Evolutionary conservation across 192 early-diverging fungal genomes (phyloP).

Genomic region (Coemansia sp.): DNA sequence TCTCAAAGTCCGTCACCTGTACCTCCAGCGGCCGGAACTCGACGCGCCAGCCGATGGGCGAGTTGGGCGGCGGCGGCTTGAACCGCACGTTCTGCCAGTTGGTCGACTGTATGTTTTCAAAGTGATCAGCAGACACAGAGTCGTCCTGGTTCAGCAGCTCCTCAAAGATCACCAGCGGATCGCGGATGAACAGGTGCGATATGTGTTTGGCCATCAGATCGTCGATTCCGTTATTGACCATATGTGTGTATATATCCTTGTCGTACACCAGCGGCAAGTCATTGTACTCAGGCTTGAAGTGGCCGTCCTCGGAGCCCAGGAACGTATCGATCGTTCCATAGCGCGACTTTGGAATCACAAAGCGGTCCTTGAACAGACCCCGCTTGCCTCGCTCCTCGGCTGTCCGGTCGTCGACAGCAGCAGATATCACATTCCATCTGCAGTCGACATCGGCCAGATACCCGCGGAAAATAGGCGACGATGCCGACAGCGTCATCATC

Average conservation of each 20-base stretch:
- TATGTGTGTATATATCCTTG: slow-evolving; percentile 69
- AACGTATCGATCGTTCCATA: slow-evolving; percentile 95
- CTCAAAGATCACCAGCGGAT: slow-evolving; percentile 92
- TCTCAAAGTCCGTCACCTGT: slow-evolving; percentile 96
- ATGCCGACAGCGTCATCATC: slow-evolving; percentile 92
- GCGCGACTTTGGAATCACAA: slow-evolving; percentile 92
- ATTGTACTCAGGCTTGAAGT: slow-evolving; percentile 88
- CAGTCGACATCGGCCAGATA: slow-evolving; percentile 95
- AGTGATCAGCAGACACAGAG: slow-evolving; percentile 85
- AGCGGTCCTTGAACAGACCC: slow-evolving; percentile 72
- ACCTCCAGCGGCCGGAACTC: slow-evolving; percentile 98
- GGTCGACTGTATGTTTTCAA: slow-evolving; percentile 99
- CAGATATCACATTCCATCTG: slow-evolving; percentile 96
- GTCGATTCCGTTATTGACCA: slow-evolving; percentile 81
- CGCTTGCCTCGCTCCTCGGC: slow-evolving; percentile 80
- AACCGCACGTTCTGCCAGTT: slow-evolving; percentile 99
- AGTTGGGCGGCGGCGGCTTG: slow-evolving; percentile 92
- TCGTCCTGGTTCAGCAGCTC: slow-evolving; percentile 90
- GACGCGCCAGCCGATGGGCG: slow-evolving; percentile 95
- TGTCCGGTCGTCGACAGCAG: slow-evolving; percentile 91
- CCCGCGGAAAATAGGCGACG: slow-evolving; percentile 91
- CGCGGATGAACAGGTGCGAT: slow-evolving; percentile 96
- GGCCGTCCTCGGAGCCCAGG: slow-evolving; percentile 67
- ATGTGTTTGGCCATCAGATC: slow-evolving; percentile 87
- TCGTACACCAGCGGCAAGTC: slow-evolving; percentile 86